Evolutionary conservation across 225 moss, liverwort and hornwort genomes (phyloP), one percentile per base, ranked within the genome.

Genomic region (Marchantia polymorpha): DNA sequence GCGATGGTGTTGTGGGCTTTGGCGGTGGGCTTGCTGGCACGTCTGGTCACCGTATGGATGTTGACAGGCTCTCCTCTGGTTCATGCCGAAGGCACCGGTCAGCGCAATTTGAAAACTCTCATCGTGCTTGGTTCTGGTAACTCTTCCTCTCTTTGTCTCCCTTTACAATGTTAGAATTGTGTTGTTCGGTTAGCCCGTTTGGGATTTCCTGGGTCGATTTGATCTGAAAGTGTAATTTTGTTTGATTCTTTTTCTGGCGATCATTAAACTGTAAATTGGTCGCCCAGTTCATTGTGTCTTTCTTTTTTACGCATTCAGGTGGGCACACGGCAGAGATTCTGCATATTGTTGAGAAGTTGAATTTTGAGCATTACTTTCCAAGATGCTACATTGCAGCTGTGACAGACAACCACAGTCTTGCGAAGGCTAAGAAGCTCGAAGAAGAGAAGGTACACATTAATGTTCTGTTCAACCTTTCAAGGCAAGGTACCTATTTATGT

Each of bases 321-420:
- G 87, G 87, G 31, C 87, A 88, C 77, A 85, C 87, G n/a, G 87
- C 87, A 49, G 87, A 88, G 74, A 85, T 88, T 78, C 78, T 88
- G 31, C 84, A 83, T 75, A 83, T 88, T 13, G 75, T 85, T 0
- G 85, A 73, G 54, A 80, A 80, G 39, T 52, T 88, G 82, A 79
- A 83, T 83, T 81, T 79, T 12, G 72, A 81, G 31, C 77, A 77
- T 71, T 88, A 88, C 27, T 77, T 52, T 52, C 87, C 87, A 66
- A 85, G 87, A 74, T 88, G 82, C 61, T 88, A 88, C 81, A 81
- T 88, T 72, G 87, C 87, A 67, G 87, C 87, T 46, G 72, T 82
- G 78, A 88, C 87, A 7, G 87, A 88, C 74, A 81, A 83, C 65
- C 84, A 84, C 52, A 88, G 87, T 83, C 78, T 84, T 55, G 79